Evolutionary conservation across 2,329 filamentous ascomycete genomes (phyloP).

Genomic region (Sporothrix globosa): DNA sequence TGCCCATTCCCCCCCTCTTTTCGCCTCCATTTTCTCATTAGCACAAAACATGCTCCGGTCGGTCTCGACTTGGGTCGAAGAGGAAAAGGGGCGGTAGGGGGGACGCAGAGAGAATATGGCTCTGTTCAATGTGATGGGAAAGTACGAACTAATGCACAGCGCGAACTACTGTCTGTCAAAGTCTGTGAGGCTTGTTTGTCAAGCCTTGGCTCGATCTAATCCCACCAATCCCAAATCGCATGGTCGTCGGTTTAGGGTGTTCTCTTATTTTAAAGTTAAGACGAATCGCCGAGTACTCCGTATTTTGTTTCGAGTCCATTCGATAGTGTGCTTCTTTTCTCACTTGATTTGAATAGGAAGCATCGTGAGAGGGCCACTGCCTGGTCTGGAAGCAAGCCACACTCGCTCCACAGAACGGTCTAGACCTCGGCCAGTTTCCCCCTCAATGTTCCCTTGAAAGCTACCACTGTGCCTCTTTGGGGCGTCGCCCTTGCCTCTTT

Average conservation of each 20-base stretch:
- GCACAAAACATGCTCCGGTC: not conserved
- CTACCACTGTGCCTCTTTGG: not conserved
- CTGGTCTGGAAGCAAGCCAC: constrained; percentile 16
- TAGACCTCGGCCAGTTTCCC: not conserved
- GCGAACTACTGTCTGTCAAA: not conserved
- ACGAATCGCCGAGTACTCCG: constrained; percentile 1
- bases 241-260: not conserved
- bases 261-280: constrained; percentile 8
- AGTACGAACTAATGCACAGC: not conserved
- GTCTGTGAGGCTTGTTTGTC: not conserved
- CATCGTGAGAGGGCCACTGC: not conserved
- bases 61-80: not conserved
- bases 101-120: not conserved
- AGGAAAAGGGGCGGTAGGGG: not conserved
- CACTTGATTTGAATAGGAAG: constrained; percentile 2
- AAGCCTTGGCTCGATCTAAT: not conserved
- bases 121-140: not conserved
- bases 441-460: not conserved
- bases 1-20: not conserved
- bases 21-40: not conserved
- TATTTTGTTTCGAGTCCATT: not conserved
- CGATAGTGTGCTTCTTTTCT: constrained; percentile 2
- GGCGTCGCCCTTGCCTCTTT: not conserved
- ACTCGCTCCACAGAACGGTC: constrained; percentile 7
- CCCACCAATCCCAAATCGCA: not conserved